A percentile compares a stretch with the other conserved stretches of the same genome.
Conservation (phyloP, 108 stramenopile genomes). For the Fistulifera pelliculosa region DNA sequence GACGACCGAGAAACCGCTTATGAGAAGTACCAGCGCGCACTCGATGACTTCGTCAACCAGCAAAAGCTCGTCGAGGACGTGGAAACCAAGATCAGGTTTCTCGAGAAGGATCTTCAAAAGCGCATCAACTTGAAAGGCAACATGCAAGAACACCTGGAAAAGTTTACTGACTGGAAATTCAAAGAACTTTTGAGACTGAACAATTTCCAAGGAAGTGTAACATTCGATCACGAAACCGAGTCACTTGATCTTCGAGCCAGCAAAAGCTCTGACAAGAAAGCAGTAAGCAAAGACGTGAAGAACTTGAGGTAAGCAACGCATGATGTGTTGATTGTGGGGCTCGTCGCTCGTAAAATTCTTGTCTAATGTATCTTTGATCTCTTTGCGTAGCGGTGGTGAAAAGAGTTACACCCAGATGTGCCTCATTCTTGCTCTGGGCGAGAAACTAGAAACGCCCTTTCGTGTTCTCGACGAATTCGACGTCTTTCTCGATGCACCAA, state of each 20-base stretch:
- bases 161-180: constrained; percentile 48
- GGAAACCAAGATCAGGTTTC: constrained; percentile 14
- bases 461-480: constrained; percentile 98
- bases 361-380: too few species aligned
- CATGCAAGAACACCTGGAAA: constrained; percentile 50
- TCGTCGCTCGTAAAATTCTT: too few species aligned
- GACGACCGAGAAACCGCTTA: constrained; percentile 51
- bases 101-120: constrained; percentile 36
- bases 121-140: constrained; percentile 46
- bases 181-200: constrained; percentile 73
- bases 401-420: constrained; percentile 75
- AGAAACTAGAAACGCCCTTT: constrained; percentile 90
- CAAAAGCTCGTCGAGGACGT: constrained; percentile 43
- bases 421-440: constrained; percentile 87
- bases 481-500: constrained; percentile 90
- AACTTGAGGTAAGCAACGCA: constrained; percentile 28
- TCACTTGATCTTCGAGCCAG: constrained; percentile 59
- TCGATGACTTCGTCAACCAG: constrained; percentile 43
- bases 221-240: constrained; percentile 60
- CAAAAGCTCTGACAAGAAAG: constrained; percentile 51
- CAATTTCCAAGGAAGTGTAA: constrained; percentile 57
- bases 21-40: constrained; percentile 57
- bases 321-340: neutral
- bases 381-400: constrained; percentile 60
- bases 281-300: constrained; percentile 68